Percentiles rank a stretch among this genome's conserved stretches.
phyloP scores from a whole-genome alignment of 441 rosid species.

The Pelargonium exstipulatum region DNA sequence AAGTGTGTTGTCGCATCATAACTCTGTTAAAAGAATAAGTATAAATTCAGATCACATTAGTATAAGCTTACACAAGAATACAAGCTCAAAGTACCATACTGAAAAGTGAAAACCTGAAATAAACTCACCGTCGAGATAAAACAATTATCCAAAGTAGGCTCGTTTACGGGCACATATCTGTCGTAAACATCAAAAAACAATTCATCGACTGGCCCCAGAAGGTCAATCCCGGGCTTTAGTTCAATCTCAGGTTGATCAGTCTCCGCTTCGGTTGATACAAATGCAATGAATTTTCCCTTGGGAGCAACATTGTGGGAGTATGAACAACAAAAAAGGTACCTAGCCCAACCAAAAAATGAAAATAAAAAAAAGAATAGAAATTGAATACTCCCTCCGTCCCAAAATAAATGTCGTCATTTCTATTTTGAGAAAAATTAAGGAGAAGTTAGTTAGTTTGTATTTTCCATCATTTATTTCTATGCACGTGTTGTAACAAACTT shows the following conservation, averaged over 20 bases:
- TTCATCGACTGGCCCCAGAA: conserved; percentile 56
- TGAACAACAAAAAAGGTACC: conserved; percentile 72
- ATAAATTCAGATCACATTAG: neutral
- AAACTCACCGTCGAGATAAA: conserved; percentile 52
- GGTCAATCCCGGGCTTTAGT: conserved; percentile 55
- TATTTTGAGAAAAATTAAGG: too few relatives aligned
- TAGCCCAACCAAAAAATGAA: neutral
- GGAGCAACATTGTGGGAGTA: conserved; percentile 69
- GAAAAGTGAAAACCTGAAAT: neutral
- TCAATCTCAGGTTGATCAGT: conserved; percentile 54
- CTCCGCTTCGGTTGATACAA: conserved; percentile 65
- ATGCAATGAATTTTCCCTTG: conserved; percentile 58
- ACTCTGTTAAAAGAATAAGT: conserved; percentile 31
- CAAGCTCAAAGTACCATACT: neutral
- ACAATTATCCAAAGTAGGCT: conserved; percentile 42
- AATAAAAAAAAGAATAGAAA: too few relatives aligned
- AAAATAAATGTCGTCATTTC: too few relatives aligned
- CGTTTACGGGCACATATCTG: conserved; percentile 43
- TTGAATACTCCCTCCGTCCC: too few relatives aligned
- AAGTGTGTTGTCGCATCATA: conserved; percentile 67
- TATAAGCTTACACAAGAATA: neutral
- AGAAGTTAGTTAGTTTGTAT: too few relatives aligned
- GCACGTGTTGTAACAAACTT: too few relatives aligned
- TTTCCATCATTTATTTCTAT: too few relatives aligned
- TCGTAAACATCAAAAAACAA: conserved; percentile 53